phyloP scores from a whole-genome alignment of 163 green algal genomes.

The Chloromonas sp. region DNA sequence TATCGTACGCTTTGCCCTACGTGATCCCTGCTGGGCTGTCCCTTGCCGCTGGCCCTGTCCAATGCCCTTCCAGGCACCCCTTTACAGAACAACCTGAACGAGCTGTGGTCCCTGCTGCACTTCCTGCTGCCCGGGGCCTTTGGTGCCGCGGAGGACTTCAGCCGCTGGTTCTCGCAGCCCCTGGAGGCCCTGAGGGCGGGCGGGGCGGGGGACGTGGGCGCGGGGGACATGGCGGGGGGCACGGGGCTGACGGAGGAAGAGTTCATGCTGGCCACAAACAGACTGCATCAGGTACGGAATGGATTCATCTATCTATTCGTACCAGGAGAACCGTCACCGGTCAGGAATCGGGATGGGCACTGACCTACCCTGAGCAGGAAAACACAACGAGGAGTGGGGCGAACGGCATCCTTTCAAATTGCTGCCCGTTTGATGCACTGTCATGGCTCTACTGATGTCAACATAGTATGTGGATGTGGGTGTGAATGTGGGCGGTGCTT shows the following conservation, averaged over 20 bases:
- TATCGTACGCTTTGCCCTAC: too few relatives aligned
- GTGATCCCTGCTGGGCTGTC: too few relatives aligned
- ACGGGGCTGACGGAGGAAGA: slow-evolving; percentile 38
- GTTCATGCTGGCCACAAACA: slow-evolving; percentile 85
- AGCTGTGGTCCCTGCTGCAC: slow-evolving; percentile 86
- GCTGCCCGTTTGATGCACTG: too few relatives aligned
- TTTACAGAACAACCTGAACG: slow-evolving; percentile 84
- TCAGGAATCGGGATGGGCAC: too few relatives aligned
- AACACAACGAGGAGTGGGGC: too few relatives aligned
- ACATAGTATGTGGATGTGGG: too few relatives aligned
- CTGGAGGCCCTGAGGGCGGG: slow-evolving; percentile 25
- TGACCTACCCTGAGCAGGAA: too few relatives aligned
- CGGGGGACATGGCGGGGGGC: not conserved
- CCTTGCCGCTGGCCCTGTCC: too few relatives aligned
- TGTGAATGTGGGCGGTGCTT: too few relatives aligned
- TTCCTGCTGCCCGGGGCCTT: slow-evolving; percentile 87
- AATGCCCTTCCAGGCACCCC: slow-evolving; percentile 67
- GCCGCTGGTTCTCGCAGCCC: slow-evolving; percentile 62
- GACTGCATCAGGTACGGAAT: slow-evolving; percentile 65
- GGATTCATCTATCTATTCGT: not conserved
- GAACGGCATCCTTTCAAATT: too few relatives aligned
- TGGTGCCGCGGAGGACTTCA: slow-evolving; percentile 66
- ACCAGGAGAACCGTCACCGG: too few relatives aligned
- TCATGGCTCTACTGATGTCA: too few relatives aligned
- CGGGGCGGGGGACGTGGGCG: not conserved